Evolutionary conservation across 306 rosid genomes (phyloP), one percentile per base, ranked within the genome.

Genomic region (Abrus pulchellus): DNA sequence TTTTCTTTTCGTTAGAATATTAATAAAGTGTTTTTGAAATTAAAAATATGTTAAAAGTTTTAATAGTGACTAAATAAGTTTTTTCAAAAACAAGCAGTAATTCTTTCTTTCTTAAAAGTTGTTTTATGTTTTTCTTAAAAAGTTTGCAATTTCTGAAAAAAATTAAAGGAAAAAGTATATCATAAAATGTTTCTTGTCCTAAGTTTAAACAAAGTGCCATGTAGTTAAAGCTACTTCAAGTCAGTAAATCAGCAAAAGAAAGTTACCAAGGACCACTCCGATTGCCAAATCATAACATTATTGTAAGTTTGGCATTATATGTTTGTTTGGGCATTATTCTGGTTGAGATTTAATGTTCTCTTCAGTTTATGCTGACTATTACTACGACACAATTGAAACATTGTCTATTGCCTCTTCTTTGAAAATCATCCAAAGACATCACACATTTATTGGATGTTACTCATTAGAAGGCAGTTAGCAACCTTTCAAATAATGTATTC

Each of bases 311-410:
- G 75, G 38, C 75, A 64, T 71, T 53, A 62, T 77, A 74, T 71
- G 43, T 83, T 83, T 71, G 79, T 82, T 82, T 9, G 41, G 50
- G 54, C 73, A 68, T 76, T 68, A 53, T 29, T 82, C 11, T 76
- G 9, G 62, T 63, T 83, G 41, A 34, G 69, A 12, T 72, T 43
- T 63, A 41, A 83, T 63, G 69, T 76, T 69, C 2, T 7, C 57
- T 61, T 49, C 64, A 49, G n/a, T 41, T 44, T 12, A 40, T 52
- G 40, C 32, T 79, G 69, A 13, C 82, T 1, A 44, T 64, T 82
- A 13, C 13, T 12, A 65, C 10, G 57, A n/a, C 66, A 52, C 64
- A 54, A 54, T 6, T 53, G 30, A 81, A 67, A 75, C 72, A 30
- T 43, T 50, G 54, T 45, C 68, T 52, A 82, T 20, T 20, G 38